A percentile compares a stretch with the other conserved stretches of the same genome.
Conservation (phyloP, 768 basidiomycete species). For the Mycena galericulata region DNA sequence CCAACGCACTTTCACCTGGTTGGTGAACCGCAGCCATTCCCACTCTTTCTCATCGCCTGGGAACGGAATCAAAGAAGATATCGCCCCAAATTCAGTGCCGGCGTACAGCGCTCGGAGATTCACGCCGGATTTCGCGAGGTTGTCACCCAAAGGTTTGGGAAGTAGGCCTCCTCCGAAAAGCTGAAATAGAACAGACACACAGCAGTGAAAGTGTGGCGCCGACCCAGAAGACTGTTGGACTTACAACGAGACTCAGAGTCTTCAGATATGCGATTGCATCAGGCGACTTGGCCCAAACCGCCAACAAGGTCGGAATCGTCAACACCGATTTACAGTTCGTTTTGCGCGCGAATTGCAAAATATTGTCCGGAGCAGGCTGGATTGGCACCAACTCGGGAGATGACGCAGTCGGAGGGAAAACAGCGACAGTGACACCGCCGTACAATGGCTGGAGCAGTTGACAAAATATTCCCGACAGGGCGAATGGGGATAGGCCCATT, state of each 20-base stretch:
- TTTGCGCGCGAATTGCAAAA: constrained; percentile 42
- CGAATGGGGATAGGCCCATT: constrained; percentile 50
- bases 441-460: constrained; percentile 44
- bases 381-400: constrained; percentile 41
- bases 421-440: constrained; percentile 31
- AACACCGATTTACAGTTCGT: constrained; percentile 39
- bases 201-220: not conserved
- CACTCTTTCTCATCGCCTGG: constrained; percentile 37
- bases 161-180: constrained; percentile 47
- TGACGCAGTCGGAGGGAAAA: constrained; percentile 44
- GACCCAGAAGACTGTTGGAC: constrained; percentile 22
- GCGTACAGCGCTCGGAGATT: constrained; percentile 35
- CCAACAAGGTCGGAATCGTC: constrained; percentile 45
- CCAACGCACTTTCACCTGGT: constrained; percentile 43
- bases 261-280: constrained; percentile 42
- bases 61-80: not conserved
- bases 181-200: constrained; percentile 27
- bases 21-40: constrained; percentile 31
- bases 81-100: not conserved
- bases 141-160: constrained; percentile 46
- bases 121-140: constrained; percentile 45
- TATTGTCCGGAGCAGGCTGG: constrained; percentile 49
- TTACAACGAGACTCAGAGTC: constrained; percentile 44
- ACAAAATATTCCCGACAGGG: constrained; percentile 41
- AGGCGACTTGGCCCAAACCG: constrained; percentile 42